Conservation (phyloP, 805 yeast species). For the Grigorovia transvaalensis region DNA sequence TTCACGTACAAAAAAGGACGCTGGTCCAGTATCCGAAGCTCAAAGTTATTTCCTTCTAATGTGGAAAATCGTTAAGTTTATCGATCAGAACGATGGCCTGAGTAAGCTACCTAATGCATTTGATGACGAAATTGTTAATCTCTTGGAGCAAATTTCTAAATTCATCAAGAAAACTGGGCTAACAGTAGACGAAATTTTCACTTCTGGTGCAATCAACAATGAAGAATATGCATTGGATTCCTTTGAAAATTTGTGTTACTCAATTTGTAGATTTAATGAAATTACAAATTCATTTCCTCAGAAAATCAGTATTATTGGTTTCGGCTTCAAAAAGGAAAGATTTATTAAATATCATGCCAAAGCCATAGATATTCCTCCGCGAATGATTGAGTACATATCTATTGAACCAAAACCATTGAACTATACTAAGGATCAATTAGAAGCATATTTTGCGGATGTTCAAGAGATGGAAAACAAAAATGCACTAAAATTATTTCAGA, state of each 20-base stretch:
- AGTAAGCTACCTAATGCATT: background rate
- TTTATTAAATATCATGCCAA: slow-evolving; percentile 45
- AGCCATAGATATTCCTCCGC: slow-evolving; percentile 37
- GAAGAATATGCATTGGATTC: slow-evolving; percentile 77
- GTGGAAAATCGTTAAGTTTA: slow-evolving; percentile 17
- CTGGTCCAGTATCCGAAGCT: slow-evolving; percentile 52
- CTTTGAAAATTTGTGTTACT: slow-evolving; percentile 62
- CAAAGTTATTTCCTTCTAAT: slow-evolving; percentile 44
- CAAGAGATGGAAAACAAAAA: slow-evolving; percentile 36
- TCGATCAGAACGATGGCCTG: background rate
- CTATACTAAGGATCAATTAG: slow-evolving; percentile 15
- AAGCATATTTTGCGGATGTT: slow-evolving; percentile 39
- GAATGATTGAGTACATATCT: slow-evolving; percentile 41
- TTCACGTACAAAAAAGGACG: slow-evolving; percentile 54
- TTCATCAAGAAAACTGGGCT: slow-evolving; percentile 5
- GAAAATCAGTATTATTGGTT: slow-evolving; percentile 51
- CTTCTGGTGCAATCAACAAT: slow-evolving; percentile 27
- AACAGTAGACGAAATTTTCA: slow-evolving; percentile 11
- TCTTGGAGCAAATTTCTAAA: background rate
- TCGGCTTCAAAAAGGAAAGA: slow-evolving; percentile 58
- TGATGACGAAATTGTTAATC: slow-evolving; percentile 7
- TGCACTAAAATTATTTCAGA: slow-evolving; percentile 44
- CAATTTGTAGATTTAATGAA: slow-evolving; percentile 44
- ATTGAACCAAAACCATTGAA: slow-evolving; percentile 42
- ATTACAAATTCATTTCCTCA: slow-evolving; percentile 38